Evolutionary conservation across 352 stramenopile genomes (phyloP), one percentile per base, ranked within the genome.

Genomic region (Phytophthora constricta): DNA sequence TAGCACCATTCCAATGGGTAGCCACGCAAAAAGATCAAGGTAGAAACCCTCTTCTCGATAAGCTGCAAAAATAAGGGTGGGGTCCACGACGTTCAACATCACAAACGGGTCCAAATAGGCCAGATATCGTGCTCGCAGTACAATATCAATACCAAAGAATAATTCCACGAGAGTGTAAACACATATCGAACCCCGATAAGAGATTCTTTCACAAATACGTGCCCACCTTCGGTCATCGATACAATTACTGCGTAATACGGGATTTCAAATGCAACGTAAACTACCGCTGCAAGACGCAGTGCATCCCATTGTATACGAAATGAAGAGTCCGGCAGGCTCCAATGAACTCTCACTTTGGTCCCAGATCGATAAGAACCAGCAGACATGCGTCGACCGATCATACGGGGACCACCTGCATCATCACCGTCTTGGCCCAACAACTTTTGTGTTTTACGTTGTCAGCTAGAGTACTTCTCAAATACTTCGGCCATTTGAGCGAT

Each of bases 371-470:
- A 37, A 7, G 13, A 13, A 7, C 37, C 11, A 14, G 7, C 16
- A 14, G 37, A 45, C 37, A 45, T 45, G 9, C 37, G 37, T 14
- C 37, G 10, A 45, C 10, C n/a, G 9, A 19, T 17, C 10, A 7
- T 45, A 22, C 10, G 17, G n/a, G 37, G 7, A 37, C 37, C 16
- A 45, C n/a, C 10, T 45, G 10, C 37, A 26, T 47, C 4, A 25
- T 39, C 9, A 10, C 64, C 79, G 9, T 71, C 76, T 17, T 87
- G 52, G 0, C 82, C 82, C 0, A 92, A 46, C 13, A 92, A 49
- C 43, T 90, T 87, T 54, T 88, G 85, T 0, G 78, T 90, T 57
- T 92, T 92, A 17, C 76, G 71, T 33, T 90, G 54, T 34, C 89
- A 82, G 0, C 75, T 85, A 1, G 70, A 52, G 46, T 90, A 84